Evolutionary conservation across 163 green algal species (phyloP).

Genomic region (Volvox carteri): DNA sequence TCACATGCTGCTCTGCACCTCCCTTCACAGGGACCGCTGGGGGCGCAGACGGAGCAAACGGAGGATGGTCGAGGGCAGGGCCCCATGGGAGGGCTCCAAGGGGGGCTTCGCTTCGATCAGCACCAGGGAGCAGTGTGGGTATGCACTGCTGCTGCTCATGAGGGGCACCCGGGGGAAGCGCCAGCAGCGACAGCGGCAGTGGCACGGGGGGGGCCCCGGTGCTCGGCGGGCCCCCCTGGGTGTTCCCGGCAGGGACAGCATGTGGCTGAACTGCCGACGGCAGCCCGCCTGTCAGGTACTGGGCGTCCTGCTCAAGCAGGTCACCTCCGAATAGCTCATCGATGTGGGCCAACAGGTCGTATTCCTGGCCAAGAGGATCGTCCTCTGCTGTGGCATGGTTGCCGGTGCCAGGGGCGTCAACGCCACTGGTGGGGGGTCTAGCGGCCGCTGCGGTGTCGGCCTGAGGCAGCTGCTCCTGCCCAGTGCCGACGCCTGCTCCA

Average conservation of each 20-base stretch:
- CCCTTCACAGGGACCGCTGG: too few relatives aligned
- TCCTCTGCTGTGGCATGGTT: neutral
- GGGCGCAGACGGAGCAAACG: too few relatives aligned
- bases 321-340: slow-evolving; percentile 5
- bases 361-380: neutral
- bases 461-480: neutral
- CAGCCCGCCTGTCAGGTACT: neutral
- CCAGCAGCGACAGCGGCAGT: too few relatives aligned
- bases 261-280: neutral
- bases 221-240: too few relatives aligned
- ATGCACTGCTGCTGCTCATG: too few relatives aligned
- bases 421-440: neutral
- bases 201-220: too few relatives aligned
- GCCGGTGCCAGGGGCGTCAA: neutral
- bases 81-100: too few relatives aligned
- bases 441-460: neutral
- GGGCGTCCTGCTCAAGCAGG: neutral
- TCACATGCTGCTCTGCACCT: neutral
- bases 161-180: too few relatives aligned
- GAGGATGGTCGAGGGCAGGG: neutral
- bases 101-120: too few relatives aligned
- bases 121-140: too few relatives aligned
- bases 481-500: neutral
- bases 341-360: slow-evolving; percentile 17
- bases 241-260: too few relatives aligned